Evolutionary conservation across 208 protist genomes (phyloP).

Genomic region (Blastocrithidia nonstop): DNA sequence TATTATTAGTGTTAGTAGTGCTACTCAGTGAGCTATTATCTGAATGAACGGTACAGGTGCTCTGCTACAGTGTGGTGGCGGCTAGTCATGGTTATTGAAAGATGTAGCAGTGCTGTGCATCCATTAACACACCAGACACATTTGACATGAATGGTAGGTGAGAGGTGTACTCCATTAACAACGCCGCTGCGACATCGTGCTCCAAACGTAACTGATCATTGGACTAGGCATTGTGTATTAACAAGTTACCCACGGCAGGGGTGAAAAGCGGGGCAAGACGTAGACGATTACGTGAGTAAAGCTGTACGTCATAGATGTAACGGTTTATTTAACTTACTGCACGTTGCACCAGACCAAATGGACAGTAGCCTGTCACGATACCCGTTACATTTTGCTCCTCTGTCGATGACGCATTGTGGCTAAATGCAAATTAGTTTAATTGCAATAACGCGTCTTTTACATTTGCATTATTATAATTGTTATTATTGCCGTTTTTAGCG

Average conservation of each 20-base stretch:
- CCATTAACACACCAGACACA: conserved; percentile 56
- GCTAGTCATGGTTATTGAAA: conserved; percentile 68
- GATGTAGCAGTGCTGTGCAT: conserved; percentile 70
- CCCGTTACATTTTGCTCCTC: conserved; percentile 11
- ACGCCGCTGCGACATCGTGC: conserved; percentile 53
- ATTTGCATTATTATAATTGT: no score
- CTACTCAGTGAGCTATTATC: no score
- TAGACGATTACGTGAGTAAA: conserved; percentile 43
- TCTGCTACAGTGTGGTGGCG: conserved; percentile 40
- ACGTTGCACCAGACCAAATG: conserved; percentile 56
- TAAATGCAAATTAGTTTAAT: no score
- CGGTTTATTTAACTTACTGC: conserved; percentile 40
- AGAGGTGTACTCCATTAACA: conserved; percentile 67
- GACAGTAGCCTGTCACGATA: conserved; percentile 34
- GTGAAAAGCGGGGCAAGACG: conserved; percentile 24
- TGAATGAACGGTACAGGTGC: no score
- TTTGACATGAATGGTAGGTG: conserved; percentile 49
- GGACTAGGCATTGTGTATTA: no score
- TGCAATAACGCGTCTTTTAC: no score
- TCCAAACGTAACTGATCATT: conserved; percentile 8
- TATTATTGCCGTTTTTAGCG: no score
- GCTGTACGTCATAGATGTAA: conserved; percentile 69
- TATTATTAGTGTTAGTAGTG: conserved; percentile 24
- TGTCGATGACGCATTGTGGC: no score
- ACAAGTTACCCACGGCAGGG: no score